Evolutionary conservation across 495 filamentous ascomycete genomes (phyloP).

Genomic region (Neurospora cerealis): DNA sequence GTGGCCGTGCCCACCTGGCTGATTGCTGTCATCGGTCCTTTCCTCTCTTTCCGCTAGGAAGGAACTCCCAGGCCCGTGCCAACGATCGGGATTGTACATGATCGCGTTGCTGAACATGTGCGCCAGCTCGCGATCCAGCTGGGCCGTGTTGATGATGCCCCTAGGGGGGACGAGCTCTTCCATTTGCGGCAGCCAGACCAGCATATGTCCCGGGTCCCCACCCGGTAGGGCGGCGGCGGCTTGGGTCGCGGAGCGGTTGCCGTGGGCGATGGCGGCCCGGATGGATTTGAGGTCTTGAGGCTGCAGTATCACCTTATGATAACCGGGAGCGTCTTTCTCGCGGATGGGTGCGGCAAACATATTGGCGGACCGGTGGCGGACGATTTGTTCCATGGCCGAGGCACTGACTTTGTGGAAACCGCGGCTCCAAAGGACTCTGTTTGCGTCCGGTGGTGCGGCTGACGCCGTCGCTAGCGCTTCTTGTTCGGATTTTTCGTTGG

Average conservation of each 20-base stretch:
- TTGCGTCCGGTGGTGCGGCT: slow-evolving; percentile 18
- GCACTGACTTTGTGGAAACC: slow-evolving; percentile 68
- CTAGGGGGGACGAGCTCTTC: slow-evolving; percentile 75
- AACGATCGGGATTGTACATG: slow-evolving; percentile 84
- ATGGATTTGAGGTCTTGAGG: slow-evolving; percentile 88
- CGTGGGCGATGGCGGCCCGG: slow-evolving; percentile 64
- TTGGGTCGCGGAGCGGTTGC: slow-evolving; percentile 60
- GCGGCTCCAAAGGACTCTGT: slow-evolving; percentile 58
- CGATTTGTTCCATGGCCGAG: slow-evolving; percentile 76
- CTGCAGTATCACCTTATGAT: slow-evolving; percentile 73
- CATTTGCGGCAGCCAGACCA: slow-evolving; percentile 55
- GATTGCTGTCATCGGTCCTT: slow-evolving; percentile 8
- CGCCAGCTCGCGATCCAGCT: slow-evolving; percentile 91
- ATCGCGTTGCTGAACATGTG: slow-evolving; percentile 96
- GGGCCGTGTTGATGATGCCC: slow-evolving; percentile 86
- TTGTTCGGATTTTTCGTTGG: background rate
- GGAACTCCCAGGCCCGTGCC: slow-evolving; percentile 54
- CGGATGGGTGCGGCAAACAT: slow-evolving; percentile 78
- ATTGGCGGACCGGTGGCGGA: slow-evolving; percentile 75
- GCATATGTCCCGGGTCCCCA: slow-evolving; percentile 35
- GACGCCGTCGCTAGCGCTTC: slow-evolving; percentile 1
- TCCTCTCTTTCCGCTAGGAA: slow-evolving; percentile 33
- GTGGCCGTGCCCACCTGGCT: slow-evolving; percentile 20
- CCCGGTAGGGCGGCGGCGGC: slow-evolving; percentile 44
- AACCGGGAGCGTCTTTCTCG: slow-evolving; percentile 78